Percentiles rank a stretch among this genome's conserved stretches.
These are phyloP conservation scores for Zygosaccharomyces rouxii DNA, from an alignment of 805 yeast species.

Conservation along the genomic window DNA sequence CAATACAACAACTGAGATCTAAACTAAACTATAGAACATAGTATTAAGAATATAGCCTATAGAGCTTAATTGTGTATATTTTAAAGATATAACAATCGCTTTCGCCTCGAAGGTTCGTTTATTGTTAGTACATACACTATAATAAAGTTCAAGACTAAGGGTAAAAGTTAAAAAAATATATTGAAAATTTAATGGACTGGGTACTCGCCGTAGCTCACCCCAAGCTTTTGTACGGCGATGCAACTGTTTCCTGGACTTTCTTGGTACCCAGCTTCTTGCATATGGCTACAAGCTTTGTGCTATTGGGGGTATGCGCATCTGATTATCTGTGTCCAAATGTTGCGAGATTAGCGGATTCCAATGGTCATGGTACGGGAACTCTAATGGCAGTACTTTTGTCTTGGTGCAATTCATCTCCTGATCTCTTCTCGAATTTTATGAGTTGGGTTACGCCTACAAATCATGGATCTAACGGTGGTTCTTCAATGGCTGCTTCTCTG, in stretches of 20 bases:
- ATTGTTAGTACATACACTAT: not conserved
- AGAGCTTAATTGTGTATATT: not conserved
- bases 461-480: slow-evolving; percentile 6
- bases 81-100: not conserved
- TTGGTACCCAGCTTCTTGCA: slow-evolving; percentile 27
- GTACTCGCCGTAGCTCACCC: slow-evolving; percentile 29
- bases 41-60: not conserved
- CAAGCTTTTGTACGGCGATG: slow-evolving; percentile 21
- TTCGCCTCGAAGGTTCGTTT: not conserved
- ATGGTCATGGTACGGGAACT: slow-evolving; percentile 20
- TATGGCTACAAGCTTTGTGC: slow-evolving; percentile 27
- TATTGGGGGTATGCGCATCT: slow-evolving; percentile 36
- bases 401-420: slow-evolving; percentile 39
- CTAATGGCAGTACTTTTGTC: slow-evolving; percentile 33
- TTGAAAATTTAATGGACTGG: slow-evolving; percentile 20
- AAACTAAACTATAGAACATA: not conserved
- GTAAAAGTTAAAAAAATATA: not conserved
- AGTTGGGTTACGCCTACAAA: slow-evolving; percentile 29
- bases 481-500: slow-evolving; percentile 26
- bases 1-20: slow-evolving; percentile 36
- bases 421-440: slow-evolving; percentile 35
- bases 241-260: slow-evolving; percentile 19
- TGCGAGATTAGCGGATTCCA: slow-evolving; percentile 29
- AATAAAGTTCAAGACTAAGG: not conserved
- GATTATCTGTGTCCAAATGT: slow-evolving; percentile 36